A percentile compares a stretch with the other conserved stretches of the same genome.
phyloP scores from a whole-genome alignment of 331 rosid species.

The Malus hybrid region DNA sequence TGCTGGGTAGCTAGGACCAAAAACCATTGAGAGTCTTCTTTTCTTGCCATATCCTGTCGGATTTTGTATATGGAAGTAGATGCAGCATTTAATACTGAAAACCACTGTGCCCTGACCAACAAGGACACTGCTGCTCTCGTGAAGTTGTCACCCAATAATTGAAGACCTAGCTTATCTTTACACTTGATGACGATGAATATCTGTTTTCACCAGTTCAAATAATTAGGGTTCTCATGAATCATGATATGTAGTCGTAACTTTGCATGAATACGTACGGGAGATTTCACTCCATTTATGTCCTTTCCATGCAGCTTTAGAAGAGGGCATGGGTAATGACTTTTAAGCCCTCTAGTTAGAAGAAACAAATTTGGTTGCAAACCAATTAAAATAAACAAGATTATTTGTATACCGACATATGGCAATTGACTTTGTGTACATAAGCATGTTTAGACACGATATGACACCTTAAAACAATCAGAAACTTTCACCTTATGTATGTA shows the following conservation, averaged over 20 bases:
- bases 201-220: not conserved
- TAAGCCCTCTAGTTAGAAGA: not conserved
- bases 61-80: constrained; percentile 14
- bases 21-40: not conserved
- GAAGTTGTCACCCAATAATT: constrained; percentile 16
- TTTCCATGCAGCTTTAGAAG: not conserved
- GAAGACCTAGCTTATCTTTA: not conserved
- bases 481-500: too few relatives aligned
- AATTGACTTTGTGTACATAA: too few relatives aligned
- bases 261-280: not conserved
- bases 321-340: not conserved
- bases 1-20: not conserved
- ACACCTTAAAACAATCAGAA: too few relatives aligned
- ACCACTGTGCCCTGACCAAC: constrained; percentile 18
- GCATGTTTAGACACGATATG: too few relatives aligned
- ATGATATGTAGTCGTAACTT: not conserved
- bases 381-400: too few relatives aligned
- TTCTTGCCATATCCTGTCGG: not conserved
- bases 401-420: too few relatives aligned
- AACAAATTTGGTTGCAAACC: too few relatives aligned
- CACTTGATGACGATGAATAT: not conserved
- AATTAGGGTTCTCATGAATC: not conserved
- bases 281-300: not conserved
- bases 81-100: constrained; percentile 24
- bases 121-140: constrained; percentile 5